These are phyloP conservation scores for Taxawa tesnikishii DNA, from an alignment of 2,329 filamentous ascomycete species.

Conservation along the genomic window DNA sequence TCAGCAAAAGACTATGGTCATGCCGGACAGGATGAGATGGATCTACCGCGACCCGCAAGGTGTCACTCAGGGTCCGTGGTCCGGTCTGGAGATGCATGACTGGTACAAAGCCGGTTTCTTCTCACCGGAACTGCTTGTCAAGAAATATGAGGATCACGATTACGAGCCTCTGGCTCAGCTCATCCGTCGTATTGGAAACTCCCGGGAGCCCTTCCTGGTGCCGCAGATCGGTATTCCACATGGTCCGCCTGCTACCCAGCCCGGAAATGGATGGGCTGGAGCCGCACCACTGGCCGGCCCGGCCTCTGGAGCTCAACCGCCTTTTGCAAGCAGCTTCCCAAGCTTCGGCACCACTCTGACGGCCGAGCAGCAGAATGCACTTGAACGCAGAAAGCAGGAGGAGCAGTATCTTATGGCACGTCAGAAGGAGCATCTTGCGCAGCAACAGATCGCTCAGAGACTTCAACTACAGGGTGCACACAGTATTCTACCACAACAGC, in stretches of 20 bases:
- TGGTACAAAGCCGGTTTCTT: slow-evolving; percentile 99
- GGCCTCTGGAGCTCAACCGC: slow-evolving; percentile 49
- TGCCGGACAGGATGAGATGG: slow-evolving; percentile 98
- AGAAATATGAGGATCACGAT: slow-evolving; percentile 84
- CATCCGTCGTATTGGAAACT: slow-evolving; percentile 92
- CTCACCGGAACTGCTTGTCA: slow-evolving; percentile 84
- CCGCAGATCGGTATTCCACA: slow-evolving; percentile 94
- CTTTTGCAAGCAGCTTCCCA: slow-evolving; percentile 85
- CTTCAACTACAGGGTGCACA: slow-evolving; percentile 49
- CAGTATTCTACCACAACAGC: slow-evolving; percentile 42
- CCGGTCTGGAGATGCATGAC: slow-evolving; percentile 96
- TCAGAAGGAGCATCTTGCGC: slow-evolving; percentile 83
- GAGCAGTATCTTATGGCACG: slow-evolving; percentile 95
- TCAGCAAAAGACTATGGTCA: slow-evolving; percentile 84
- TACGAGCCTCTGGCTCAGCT: slow-evolving; percentile 93
- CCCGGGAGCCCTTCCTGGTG: slow-evolving; percentile 90
- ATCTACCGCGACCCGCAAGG: slow-evolving; percentile 94
- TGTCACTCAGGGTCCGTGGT: slow-evolving; percentile 86
- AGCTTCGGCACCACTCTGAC: slow-evolving; percentile 94
- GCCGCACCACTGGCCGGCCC: slow-evolving; percentile 7
- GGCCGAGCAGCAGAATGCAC: slow-evolving; percentile 92
- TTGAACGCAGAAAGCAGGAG: slow-evolving; percentile 93
- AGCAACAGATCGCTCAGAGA: slow-evolving; percentile 67
- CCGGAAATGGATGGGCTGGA: slow-evolving; percentile 32
- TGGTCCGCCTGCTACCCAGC: slow-evolving; percentile 51